phyloP scores from a whole-genome alignment of 768 basidiomycete species.

The Hygrocybe coccinea region DNA sequence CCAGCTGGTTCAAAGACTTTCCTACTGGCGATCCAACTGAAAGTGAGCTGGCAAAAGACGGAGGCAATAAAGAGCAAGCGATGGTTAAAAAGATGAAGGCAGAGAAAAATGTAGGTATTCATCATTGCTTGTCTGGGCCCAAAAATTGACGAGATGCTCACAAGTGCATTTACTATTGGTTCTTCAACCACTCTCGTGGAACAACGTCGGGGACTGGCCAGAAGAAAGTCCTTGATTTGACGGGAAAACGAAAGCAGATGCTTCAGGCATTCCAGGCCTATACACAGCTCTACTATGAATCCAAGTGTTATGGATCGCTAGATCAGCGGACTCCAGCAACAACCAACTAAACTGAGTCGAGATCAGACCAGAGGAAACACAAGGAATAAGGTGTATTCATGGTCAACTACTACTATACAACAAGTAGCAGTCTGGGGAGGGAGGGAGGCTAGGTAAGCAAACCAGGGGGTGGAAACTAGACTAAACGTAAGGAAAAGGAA shows the following conservation, averaged over 20 bases:
- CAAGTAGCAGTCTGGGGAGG: too few species aligned
- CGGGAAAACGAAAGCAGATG: neutral
- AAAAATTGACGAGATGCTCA: neutral
- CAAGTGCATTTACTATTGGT: neutral
- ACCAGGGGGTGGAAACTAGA: too few species aligned
- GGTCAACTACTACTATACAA: too few species aligned
- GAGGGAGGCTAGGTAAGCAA: too few species aligned
- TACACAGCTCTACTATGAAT: neutral
- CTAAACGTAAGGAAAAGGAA: too few species aligned
- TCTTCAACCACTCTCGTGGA: neutral
- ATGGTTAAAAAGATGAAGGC: neutral
- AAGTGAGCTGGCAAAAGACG: neutral
- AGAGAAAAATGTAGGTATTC: neutral
- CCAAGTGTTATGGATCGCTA: too few species aligned
- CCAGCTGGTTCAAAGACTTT: neutral
- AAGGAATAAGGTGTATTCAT: too few species aligned
- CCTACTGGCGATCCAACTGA: neutral
- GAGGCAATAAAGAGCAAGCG: neutral
- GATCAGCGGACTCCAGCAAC: too few species aligned
- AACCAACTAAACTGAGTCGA: too few species aligned
- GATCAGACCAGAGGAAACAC: too few species aligned
- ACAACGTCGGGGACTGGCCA: neutral
- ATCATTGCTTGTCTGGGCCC: neutral
- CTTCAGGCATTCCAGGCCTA: neutral
- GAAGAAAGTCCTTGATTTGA: neutral